Conservation (phyloP, 2,329 filamentous ascomycete species). For the Cryphonectria nitschkei region DNA sequence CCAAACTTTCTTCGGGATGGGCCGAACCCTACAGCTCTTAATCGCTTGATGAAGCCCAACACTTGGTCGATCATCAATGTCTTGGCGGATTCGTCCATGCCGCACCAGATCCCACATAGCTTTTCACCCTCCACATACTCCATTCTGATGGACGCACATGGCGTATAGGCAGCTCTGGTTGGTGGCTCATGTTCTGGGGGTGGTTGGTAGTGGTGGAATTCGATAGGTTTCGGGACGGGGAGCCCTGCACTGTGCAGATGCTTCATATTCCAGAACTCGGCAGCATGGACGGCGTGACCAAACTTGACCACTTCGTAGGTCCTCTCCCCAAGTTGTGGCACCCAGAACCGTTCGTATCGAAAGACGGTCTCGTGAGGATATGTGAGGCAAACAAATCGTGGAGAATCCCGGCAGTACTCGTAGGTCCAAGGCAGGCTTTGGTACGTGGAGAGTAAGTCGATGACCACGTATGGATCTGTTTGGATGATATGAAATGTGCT, state of each 20-base stretch:
- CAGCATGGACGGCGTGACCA: neutral
- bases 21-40: neutral
- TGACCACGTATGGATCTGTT: neutral
- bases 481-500: neutral
- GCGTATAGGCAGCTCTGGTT: neutral
- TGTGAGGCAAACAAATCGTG: conserved; percentile 1
- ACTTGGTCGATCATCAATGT: neutral
- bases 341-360: neutral
- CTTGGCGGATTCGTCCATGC: neutral
- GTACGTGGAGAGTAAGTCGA: neutral
- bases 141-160: neutral
- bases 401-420: neutral
- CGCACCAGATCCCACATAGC: neutral
- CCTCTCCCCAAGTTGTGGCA: neutral
- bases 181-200: neutral
- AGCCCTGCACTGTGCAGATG: neutral
- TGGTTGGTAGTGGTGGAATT: neutral
- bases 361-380: conserved; percentile 1
- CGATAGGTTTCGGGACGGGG: neutral
- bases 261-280: neutral
- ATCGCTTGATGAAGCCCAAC: neutral
- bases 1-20: neutral
- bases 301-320: conserved; percentile 9
- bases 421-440: neutral
- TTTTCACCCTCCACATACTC: conserved; percentile 1